Percentiles rank a stretch among this genome's conserved stretches.
phyloP scores from a whole-genome alignment of 2,329 filamentous ascomycete genomes.

The Pyrenophora teres region DNA sequence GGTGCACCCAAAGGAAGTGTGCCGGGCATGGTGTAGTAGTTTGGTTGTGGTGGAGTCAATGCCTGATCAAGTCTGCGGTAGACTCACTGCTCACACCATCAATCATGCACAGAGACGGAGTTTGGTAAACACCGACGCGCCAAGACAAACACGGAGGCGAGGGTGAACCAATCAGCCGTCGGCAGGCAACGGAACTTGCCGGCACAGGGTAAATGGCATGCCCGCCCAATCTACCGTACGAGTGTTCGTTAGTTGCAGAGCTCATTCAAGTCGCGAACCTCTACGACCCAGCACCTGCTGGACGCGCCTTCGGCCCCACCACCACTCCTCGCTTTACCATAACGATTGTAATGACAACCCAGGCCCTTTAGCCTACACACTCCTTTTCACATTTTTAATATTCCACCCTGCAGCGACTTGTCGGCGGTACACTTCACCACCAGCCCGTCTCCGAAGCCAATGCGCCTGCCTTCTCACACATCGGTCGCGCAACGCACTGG shows the following conservation, averaged over 20 bases:
- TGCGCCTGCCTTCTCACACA: slow-evolving; percentile 28
- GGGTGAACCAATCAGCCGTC: slow-evolving; percentile 13
- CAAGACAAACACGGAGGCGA: background rate
- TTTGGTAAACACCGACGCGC: slow-evolving; percentile 9
- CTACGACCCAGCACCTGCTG: slow-evolving; percentile 29
- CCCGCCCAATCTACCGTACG: slow-evolving; percentile 12
- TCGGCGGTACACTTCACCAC: slow-evolving; percentile 13
- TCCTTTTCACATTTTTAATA: slow-evolving; percentile 30
- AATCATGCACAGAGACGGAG: background rate
- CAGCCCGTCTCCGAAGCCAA: slow-evolving; percentile 28
- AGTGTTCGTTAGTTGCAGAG: slow-evolving; percentile 24
- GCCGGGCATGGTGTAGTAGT: no score
- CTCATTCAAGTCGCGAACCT: slow-evolving; percentile 33
- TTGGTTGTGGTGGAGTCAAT: no score
- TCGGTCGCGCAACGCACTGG: slow-evolving; percentile 18
- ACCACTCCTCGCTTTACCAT: slow-evolving; percentile 28
- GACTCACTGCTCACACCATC: no score
- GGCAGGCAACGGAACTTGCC: slow-evolving; percentile 3
- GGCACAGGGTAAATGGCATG: slow-evolving; percentile 10
- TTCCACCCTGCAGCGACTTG: slow-evolving; percentile 14
- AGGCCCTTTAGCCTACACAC: slow-evolving; percentile 26
- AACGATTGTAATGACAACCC: slow-evolving; percentile 39
- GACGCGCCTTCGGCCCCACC: slow-evolving; percentile 36
- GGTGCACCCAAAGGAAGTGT: no score
- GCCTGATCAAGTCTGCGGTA: no score